Evolutionary conservation across 805 yeast genomes (phyloP).

Genomic region (Pichia deserticola): DNA sequence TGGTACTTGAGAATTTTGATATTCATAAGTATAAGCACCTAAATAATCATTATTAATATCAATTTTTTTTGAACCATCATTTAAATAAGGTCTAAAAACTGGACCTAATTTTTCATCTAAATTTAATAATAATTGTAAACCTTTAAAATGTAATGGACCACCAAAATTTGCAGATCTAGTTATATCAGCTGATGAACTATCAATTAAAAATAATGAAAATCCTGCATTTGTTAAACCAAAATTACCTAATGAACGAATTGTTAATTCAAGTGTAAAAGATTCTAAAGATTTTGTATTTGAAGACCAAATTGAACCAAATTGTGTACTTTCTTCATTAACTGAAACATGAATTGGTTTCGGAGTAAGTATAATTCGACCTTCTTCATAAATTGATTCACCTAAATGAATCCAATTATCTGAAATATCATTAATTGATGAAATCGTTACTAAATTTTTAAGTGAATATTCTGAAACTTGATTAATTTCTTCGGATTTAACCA

Average conservation of each 20-base stretch:
- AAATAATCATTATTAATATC: constrained; percentile 18
- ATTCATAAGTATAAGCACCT: constrained; percentile 32
- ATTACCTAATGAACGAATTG: constrained; percentile 55
- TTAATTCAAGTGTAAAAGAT: constrained; percentile 45
- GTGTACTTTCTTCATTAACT: constrained; percentile 16
- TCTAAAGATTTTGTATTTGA: constrained; percentile 14
- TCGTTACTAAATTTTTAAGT: constrained; percentile 20
- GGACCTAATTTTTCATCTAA: constrained; percentile 37
- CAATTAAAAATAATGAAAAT: constrained; percentile 49
- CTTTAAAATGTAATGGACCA: constrained; percentile 55
- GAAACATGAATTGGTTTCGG: constrained; percentile 30
- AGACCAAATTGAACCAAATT: constrained; percentile 41
- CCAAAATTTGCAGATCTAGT: constrained; percentile 34
- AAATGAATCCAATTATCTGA: constrained; percentile 38
- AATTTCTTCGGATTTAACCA: background rate
- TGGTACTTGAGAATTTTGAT: constrained; percentile 66
- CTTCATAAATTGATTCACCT: constrained; percentile 35
- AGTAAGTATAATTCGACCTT: constrained; percentile 49
- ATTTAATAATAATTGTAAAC: constrained; percentile 56
- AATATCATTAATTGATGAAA: constrained; percentile 24
- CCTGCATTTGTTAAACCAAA: constrained; percentile 48
- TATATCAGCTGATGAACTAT: constrained; percentile 26
- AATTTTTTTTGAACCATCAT: constrained; percentile 45
- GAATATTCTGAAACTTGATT: constrained; percentile 13
- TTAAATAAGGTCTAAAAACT: constrained; percentile 50